phyloP scores from a whole-genome alignment of 139 green algal genomes.

The Ostreobium quekettii region DNA sequence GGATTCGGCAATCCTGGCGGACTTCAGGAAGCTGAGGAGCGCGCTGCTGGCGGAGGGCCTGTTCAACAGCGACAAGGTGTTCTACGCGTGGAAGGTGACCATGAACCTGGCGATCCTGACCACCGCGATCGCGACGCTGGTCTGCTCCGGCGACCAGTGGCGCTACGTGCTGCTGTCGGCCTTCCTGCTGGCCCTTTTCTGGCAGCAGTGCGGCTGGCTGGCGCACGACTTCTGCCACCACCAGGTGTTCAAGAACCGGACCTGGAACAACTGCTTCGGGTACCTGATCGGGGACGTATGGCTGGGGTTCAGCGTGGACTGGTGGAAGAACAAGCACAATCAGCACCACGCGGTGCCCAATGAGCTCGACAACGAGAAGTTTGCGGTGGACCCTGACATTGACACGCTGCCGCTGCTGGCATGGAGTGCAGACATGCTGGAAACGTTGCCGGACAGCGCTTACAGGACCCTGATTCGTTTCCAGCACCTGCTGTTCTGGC shows the following conservation, averaged over 20 bases:
- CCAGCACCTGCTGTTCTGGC: conserved; percentile 57
- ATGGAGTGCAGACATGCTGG: conserved; percentile 35
- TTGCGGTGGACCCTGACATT: conserved; percentile 63
- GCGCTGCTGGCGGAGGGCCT: conserved; percentile 36
- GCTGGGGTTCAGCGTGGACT: conserved; percentile 49
- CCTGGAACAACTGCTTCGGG: conserved; percentile 41
- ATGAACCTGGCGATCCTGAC: conserved; percentile 26
- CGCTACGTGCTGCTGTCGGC: conserved; percentile 25
- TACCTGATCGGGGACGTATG: conserved; percentile 42
- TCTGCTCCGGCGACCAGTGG: not conserved
- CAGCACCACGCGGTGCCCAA: conserved; percentile 61
- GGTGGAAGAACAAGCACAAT: conserved; percentile 77
- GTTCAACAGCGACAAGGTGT: conserved; percentile 40
- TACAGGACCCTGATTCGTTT: conserved; percentile 28
- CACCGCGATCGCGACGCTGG: conserved; percentile 20
- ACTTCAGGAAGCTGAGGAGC: conserved; percentile 47
- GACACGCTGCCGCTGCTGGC: conserved; percentile 67
- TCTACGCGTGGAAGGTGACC: conserved; percentile 45
- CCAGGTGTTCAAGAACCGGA: conserved; percentile 40
- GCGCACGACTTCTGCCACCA: conserved; percentile 69
- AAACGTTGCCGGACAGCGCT: conserved; percentile 13
- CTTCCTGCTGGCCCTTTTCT: conserved; percentile 49
- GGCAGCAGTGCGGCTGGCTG: conserved; percentile 63
- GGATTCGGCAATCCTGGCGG: conserved; percentile 28
- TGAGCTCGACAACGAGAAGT: conserved; percentile 33